Conservation (phyloP, 805 yeast species). For the Candida sakaeoensis region DNA sequence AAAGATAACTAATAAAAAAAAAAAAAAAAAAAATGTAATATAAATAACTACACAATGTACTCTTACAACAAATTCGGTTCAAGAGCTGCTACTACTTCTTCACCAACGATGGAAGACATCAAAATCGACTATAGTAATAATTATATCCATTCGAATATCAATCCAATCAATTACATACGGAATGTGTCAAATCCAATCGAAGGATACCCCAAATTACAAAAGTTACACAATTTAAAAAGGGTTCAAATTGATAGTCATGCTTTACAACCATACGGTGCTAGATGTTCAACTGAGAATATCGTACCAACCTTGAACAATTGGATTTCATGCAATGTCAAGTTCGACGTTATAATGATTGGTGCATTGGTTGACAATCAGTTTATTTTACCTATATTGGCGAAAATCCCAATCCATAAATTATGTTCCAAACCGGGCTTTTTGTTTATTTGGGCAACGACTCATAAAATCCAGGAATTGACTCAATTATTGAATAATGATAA, state of each 20-base stretch:
- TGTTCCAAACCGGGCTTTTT: conserved; percentile 84
- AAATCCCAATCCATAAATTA: conserved; percentile 67
- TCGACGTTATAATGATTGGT: conserved; percentile 91
- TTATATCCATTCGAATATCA: conserved; percentile 54
- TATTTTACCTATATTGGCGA: conserved; percentile 55
- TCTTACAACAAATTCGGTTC: conserved; percentile 19
- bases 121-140: conserved; percentile 62
- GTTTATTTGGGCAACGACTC: conserved; percentile 83
- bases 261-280: conserved; percentile 62
- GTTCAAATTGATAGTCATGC: conserved; percentile 53
- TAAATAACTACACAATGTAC: conserved; percentile 9
- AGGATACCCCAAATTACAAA: conserved; percentile 84
- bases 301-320: conserved; percentile 56
- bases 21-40: too few species aligned
- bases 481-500: conserved; percentile 46
- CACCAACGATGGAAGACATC: not conserved
- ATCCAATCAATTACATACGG: conserved; percentile 45
- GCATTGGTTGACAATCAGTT: conserved; percentile 75
- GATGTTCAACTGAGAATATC: conserved; percentile 51
- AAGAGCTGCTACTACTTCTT: not conserved
- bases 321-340: conserved; percentile 60
- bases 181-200: conserved; percentile 65
- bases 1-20: not conserved
- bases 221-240: conserved; percentile 61
- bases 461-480: conserved; percentile 61